Evolutionary conservation across 169 alveolate genomes (phyloP).

Genomic region (Babesia microti): DNA sequence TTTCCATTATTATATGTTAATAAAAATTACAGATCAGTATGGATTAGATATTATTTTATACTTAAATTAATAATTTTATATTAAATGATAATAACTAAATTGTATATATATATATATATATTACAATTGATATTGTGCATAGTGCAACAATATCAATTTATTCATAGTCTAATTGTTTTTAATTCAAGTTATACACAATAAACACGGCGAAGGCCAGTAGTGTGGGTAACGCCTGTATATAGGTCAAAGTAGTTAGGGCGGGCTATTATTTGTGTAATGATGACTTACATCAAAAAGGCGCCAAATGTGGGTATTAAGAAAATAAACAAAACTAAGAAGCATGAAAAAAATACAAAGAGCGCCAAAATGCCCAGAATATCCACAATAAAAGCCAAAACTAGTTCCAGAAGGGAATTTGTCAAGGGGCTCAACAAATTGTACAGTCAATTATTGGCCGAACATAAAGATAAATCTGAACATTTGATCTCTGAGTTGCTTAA

Average conservation of each 20-base stretch:
- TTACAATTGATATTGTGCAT: not conserved
- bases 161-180: not conserved
- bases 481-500: too few relatives aligned
- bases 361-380: not conserved
- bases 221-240: too few relatives aligned
- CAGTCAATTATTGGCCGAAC: not conserved
- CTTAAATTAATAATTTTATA: not conserved
- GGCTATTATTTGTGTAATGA: too few relatives aligned
- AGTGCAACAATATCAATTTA: not conserved
- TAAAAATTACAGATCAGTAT: not conserved
- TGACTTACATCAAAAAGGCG: too few relatives aligned
- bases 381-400: not conserved
- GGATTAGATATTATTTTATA: conserved; percentile 1
- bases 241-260: too few relatives aligned
- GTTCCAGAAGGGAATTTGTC: not conserved
- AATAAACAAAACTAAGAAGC: too few relatives aligned
- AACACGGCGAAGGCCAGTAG: too few relatives aligned
- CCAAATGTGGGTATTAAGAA: too few relatives aligned
- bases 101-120: not conserved
- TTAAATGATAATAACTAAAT: not conserved
- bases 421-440: too few relatives aligned
- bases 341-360: conserved; percentile 2
- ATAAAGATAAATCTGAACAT: not conserved
- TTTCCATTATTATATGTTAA: too few relatives aligned
- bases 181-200: not conserved